These are phyloP conservation scores for Comarum palustre DNA, from an alignment of 306 rosid genomes.

Conservation along the genomic window DNA sequence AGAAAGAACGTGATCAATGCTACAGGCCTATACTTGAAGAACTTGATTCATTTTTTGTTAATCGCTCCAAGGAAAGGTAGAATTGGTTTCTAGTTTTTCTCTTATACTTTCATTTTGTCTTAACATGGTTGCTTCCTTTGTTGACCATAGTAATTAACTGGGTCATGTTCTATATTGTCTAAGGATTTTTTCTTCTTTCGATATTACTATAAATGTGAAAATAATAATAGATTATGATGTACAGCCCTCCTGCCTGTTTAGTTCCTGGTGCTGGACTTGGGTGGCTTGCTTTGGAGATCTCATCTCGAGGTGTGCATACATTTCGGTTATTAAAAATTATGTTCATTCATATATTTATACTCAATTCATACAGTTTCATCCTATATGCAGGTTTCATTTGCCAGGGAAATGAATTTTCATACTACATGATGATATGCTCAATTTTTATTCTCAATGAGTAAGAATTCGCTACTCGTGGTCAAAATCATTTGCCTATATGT, in stretches of 20 bases:
- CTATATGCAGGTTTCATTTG: slow-evolving; percentile 72
- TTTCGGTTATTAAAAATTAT: slow-evolving; percentile 14
- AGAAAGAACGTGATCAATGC: slow-evolving; percentile 93
- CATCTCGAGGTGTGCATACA: slow-evolving; percentile 62
- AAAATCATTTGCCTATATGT: too few species aligned
- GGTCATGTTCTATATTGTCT: not conserved
- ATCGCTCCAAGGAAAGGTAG: slow-evolving; percentile 65
- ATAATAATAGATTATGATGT: slow-evolving; percentile 30
- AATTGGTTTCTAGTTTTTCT: slow-evolving; percentile 8
- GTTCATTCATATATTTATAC: slow-evolving; percentile 10
- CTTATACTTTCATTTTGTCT: slow-evolving; percentile 8
- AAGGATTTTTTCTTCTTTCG: not conserved
- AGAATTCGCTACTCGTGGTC: slow-evolving; percentile 27
- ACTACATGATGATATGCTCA: slow-evolving; percentile 99
- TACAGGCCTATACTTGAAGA: slow-evolving; percentile 90
- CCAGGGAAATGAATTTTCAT: slow-evolving; percentile 98
- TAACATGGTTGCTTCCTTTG: slow-evolving; percentile 21
- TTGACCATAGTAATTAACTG: not conserved
- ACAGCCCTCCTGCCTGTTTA: slow-evolving; percentile 95
- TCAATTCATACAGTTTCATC: slow-evolving; percentile 19
- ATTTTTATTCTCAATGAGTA: slow-evolving; percentile 94
- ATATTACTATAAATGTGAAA: slow-evolving; percentile 16
- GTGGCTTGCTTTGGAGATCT: slow-evolving; percentile 88
- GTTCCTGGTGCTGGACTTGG: slow-evolving; percentile 99
- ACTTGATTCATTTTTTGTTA: slow-evolving; percentile 64